Evolutionary conservation across 139 green algal species (phyloP).

Genomic region (Diplosphaera chodatii): DNA sequence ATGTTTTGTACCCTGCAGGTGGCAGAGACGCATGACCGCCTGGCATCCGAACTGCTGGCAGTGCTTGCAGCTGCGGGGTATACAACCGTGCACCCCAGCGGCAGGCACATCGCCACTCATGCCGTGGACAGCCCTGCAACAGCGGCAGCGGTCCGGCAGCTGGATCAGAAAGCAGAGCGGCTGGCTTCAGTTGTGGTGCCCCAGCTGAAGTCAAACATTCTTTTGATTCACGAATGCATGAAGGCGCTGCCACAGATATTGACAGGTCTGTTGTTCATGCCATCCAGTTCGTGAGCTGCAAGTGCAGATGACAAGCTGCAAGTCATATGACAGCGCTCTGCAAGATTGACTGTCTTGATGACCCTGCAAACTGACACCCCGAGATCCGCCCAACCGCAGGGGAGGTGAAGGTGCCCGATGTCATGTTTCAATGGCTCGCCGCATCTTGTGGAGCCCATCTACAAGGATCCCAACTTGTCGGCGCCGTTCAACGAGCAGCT

Average conservation of each 20-base stretch:
- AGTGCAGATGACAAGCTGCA: too few relatives aligned
- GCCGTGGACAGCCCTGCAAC: background rate
- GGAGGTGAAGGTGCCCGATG: constrained; percentile 5
- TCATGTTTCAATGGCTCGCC: constrained; percentile 12
- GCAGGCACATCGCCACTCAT: background rate
- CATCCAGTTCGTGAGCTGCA: too few relatives aligned
- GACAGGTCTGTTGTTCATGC: background rate
- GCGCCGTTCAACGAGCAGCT: constrained; percentile 15
- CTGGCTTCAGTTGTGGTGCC: background rate
- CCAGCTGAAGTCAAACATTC: background rate
- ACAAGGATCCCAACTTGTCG: constrained; percentile 6
- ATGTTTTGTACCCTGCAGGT: too few relatives aligned
- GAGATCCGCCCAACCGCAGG: too few relatives aligned
- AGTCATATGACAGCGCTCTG: too few relatives aligned
- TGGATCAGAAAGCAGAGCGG: background rate
- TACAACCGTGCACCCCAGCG: background rate
- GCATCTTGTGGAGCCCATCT: constrained; percentile 13
- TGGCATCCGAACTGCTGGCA: background rate
- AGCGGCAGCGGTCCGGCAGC: background rate
- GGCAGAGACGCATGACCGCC: background rate
- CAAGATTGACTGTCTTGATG: too few relatives aligned
- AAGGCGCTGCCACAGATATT: background rate
- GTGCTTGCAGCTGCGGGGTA: background rate
- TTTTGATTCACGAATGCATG: constrained; percentile 1
- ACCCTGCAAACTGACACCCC: too few relatives aligned